A percentile compares a stretch with the other conserved stretches of the same genome.
These are phyloP conservation scores for Pichia sp. DNA, from an alignment of 1,139 yeast species.

Conservation along the genomic window DNA sequence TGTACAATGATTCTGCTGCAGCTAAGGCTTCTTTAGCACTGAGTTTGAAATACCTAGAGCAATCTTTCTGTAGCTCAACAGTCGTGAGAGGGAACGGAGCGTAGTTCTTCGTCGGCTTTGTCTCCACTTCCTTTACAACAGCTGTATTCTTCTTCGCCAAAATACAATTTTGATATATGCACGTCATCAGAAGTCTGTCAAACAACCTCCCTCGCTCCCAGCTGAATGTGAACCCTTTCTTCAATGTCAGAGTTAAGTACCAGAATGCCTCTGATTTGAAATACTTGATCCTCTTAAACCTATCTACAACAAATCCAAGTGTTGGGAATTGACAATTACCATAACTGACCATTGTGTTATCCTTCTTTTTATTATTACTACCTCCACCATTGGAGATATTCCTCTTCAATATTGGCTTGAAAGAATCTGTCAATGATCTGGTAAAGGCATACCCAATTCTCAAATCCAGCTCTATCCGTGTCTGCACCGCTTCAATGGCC, in stretches of 20 bases:
- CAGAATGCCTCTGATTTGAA: constrained; percentile 79
- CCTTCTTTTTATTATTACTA: not conserved
- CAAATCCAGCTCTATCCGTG: constrained; percentile 81
- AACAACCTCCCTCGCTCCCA: constrained; percentile 73
- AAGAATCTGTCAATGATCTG: constrained; percentile 54
- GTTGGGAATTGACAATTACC: constrained; percentile 99
- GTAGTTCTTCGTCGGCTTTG: constrained; percentile 65
- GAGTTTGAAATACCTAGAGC: constrained; percentile 65
- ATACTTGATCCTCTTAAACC: constrained; percentile 66
- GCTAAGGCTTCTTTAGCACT: constrained; percentile 78
- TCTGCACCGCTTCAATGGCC: constrained; percentile 76
- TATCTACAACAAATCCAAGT: constrained; percentile 91
- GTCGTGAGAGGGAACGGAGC: constrained; percentile 92
- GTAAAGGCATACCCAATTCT: constrained; percentile 90
- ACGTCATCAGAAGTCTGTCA: constrained; percentile 59
- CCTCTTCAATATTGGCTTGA: constrained; percentile 27
- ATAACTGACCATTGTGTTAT: constrained; percentile 46
- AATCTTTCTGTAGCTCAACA: constrained; percentile 87
- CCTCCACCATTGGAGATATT: not conserved
- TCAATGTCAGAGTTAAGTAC: constrained; percentile 52
- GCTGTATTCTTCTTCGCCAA: constrained; percentile 36
- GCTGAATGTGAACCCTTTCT: constrained; percentile 34
- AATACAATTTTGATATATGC: constrained; percentile 64
- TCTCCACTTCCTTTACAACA: constrained; percentile 42
- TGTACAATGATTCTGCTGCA: constrained; percentile 82